Conservation (phyloP, 257 asterid genomes). For the Solanum clarkiae region DNA sequence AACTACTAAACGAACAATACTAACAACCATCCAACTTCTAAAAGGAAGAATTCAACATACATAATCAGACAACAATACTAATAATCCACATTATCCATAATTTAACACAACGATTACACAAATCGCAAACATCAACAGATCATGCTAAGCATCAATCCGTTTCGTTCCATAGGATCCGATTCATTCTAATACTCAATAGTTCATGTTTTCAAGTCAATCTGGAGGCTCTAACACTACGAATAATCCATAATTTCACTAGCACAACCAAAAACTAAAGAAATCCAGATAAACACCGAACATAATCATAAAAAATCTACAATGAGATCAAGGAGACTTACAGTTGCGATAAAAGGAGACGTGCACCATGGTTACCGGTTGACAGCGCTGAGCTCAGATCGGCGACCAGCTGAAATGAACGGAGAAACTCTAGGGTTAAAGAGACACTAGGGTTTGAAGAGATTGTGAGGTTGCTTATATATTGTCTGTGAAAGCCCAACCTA, state of each 20-base stretch:
- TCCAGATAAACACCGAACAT: neutral
- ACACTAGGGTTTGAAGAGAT: neutral
- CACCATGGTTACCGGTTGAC: constrained; percentile 13
- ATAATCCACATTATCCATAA: neutral
- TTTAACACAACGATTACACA: neutral
- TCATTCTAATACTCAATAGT: neutral
- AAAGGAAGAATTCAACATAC: neutral
- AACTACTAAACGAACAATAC: neutral
- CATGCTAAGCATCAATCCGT: neutral
- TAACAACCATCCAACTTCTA: neutral
- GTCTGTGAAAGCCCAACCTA: neutral
- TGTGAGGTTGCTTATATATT: neutral
- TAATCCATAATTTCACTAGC: too few relatives aligned
- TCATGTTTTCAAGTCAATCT: neutral
- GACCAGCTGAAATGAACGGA: neutral
- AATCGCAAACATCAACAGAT: neutral
- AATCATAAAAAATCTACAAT: neutral
- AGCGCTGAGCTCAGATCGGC: constrained; percentile 1
- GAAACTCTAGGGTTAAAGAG: neutral
- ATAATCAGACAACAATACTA: neutral
- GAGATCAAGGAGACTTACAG: constrained; percentile 11
- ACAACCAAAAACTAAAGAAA: too few relatives aligned
- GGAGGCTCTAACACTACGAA: neutral
- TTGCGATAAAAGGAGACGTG: constrained; percentile 30
- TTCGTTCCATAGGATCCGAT: neutral